phyloP scores from a whole-genome alignment of 192 early-diverging fungal genomes.

The Gigaspora rosea region DNA sequence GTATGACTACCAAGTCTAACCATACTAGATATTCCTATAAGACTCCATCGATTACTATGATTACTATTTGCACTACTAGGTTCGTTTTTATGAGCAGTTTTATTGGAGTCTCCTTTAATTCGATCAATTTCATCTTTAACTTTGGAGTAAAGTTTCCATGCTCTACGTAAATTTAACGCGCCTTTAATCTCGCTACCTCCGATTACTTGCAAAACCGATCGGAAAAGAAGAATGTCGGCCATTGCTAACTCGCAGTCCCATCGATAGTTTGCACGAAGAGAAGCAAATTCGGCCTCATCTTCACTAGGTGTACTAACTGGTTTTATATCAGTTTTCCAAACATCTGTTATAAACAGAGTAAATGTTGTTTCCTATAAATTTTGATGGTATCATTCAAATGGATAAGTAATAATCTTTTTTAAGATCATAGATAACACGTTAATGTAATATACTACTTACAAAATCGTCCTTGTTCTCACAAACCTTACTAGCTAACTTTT shows the following conservation, averaged over 20 bases:
- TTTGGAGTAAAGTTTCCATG: conserved; percentile 45
- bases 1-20: conserved; percentile 21
- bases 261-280: conserved; percentile 44
- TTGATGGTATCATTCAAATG: too few species aligned
- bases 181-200: conserved; percentile 43
- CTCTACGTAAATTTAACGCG: conserved; percentile 41
- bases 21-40: conserved; percentile 15
- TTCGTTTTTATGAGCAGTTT: conserved; percentile 28
- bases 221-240: conserved; percentile 44
- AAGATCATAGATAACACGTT: too few species aligned
- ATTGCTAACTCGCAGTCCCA: conserved; percentile 50
- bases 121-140: conserved; percentile 44
- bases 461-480: conserved; percentile 39
- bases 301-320: conserved; percentile 28
- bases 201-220: conserved; percentile 41
- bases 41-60: not conserved
- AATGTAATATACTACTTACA: conserved; percentile 24
- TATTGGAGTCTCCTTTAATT: conserved; percentile 35
- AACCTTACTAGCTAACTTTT: conserved; percentile 40
- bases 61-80: not conserved
- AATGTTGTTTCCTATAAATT: conserved; percentile 35
- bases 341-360: conserved; percentile 34
- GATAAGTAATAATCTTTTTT: not conserved
- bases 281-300: conserved; percentile 31
- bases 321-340: conserved; percentile 21